Evolutionary conservation across 768 basidiomycete genomes (phyloP), one percentile per base, ranked within the genome.

Genomic region (Russula sp.): DNA sequence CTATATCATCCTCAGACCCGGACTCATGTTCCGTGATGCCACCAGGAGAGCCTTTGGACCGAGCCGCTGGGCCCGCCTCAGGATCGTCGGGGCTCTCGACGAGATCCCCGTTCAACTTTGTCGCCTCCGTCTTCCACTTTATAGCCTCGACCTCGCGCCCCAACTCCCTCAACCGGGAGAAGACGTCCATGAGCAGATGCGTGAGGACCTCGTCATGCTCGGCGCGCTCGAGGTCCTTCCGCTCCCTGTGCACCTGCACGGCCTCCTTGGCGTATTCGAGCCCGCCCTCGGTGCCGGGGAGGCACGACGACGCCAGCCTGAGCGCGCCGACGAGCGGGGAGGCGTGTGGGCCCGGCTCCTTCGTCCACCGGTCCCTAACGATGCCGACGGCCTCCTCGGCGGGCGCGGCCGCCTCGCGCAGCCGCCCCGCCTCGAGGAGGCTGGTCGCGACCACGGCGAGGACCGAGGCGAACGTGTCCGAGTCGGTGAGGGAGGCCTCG

Each of bases 141-240:
- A 64, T 64, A 6, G 63, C 63, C 58, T 64, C 63, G n/a, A 45
- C 63, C 3, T 64, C 63, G 11, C 63, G 63, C 5, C 47, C 63
- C 0, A 64, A 48, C 47, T 55, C 48, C 40, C 34, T 59, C 58
- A 64, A 16, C 22, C 63, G 39, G 7, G n/a, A 49, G 16, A 64
- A 59, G 18, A 64, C 63, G 20, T 64, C 63, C 63, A 64, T 55
- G 22, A 64, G 63, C 34, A 64, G 22, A 50, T 37, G 40, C 16
- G 63, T 59, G 22, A 64, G 63, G 5, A 52, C 8, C 22, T 44
- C 27, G 20, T 55, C 47, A 16, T 60, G 63, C 7, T 18, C 40
- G 2, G 7, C 18, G 1, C 40, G 53, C 5, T 55, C 45, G 1
- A 59, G 18, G 6, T 60, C 63, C 31, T 31, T 64, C 47, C 63